phyloP scores from a whole-genome alignment of 2,329 filamentous ascomycete species.

The Sphaerulina musiva region DNA sequence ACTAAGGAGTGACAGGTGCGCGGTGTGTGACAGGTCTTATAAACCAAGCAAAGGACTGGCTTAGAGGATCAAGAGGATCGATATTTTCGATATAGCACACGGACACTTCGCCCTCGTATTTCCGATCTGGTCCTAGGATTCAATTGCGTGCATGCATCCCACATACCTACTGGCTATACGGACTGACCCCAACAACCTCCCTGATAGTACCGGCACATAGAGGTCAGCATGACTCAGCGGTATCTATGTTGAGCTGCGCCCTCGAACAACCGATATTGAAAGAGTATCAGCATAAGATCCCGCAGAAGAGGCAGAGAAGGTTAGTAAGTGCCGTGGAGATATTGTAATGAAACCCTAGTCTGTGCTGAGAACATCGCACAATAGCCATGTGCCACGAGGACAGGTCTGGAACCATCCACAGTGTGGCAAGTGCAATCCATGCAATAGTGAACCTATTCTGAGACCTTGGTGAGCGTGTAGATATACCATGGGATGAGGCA shows the following conservation, averaged over 20 bases:
- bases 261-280: neutral
- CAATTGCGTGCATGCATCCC: neutral
- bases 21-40: slow-evolving; percentile 1
- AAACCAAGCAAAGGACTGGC: neutral
- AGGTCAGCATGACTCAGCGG: neutral
- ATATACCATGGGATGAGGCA: neutral
- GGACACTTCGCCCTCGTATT: neutral
- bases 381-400: neutral
- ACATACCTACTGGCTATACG: neutral
- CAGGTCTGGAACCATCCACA: neutral
- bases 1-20: neutral
- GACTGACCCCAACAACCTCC: neutral
- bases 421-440: neutral
- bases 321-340: neutral
- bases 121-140: neutral
- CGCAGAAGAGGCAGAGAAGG: neutral
- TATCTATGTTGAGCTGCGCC: neutral
- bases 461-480: neutral
- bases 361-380: neutral
- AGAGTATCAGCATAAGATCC: neutral
- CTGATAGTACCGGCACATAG: neutral
- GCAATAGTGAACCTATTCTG: neutral
- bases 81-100: neutral
- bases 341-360: neutral
- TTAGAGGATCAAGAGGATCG: neutral